These are phyloP conservation scores for Crotalaria pallida DNA, from an alignment of 306 rosid species.

Conservation along the genomic window DNA sequence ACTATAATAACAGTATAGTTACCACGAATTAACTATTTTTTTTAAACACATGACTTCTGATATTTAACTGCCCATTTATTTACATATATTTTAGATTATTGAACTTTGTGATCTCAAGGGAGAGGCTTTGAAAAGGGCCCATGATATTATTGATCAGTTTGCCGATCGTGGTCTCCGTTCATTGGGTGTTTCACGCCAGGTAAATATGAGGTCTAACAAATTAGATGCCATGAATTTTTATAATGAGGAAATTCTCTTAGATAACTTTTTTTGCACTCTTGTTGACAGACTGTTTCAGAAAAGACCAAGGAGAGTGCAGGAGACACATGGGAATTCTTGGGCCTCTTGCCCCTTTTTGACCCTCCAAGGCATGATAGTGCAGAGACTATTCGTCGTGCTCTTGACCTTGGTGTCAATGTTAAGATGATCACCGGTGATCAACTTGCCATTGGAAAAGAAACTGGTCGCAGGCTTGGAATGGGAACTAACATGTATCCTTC, in stretches of 20 bases:
- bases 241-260: neutral
- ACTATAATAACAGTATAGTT: neutral
- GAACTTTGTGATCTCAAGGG: slow-evolving; percentile 73
- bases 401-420: slow-evolving; percentile 86
- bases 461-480: slow-evolving; percentile 96
- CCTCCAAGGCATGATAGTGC: slow-evolving; percentile 98
- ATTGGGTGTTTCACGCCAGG: slow-evolving; percentile 72
- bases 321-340: slow-evolving; percentile 74
- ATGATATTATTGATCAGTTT: slow-evolving; percentile 48
- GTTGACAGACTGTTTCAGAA: slow-evolving; percentile 55
- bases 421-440: slow-evolving; percentile 99
- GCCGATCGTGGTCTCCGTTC: slow-evolving; percentile 86
- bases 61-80: neutral
- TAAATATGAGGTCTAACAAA: slow-evolving; percentile 21
- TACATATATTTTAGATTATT: slow-evolving; percentile 47
- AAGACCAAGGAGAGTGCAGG: slow-evolving; percentile 78
- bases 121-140: slow-evolving; percentile 48
- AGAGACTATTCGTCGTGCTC: slow-evolving; percentile 90
- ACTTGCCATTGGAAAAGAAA: slow-evolving; percentile 95
- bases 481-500: slow-evolving; percentile 98
- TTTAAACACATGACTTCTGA: neutral
- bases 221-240: neutral
- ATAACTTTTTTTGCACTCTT: neutral
- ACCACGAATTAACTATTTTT: neutral
- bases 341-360: slow-evolving; percentile 87